A percentile compares a stretch with the other conserved stretches of the same genome.
These are phyloP conservation scores for Globisporangium nagaii DNA, from an alignment of 352 stramenopile species.

Conservation along the genomic window DNA sequence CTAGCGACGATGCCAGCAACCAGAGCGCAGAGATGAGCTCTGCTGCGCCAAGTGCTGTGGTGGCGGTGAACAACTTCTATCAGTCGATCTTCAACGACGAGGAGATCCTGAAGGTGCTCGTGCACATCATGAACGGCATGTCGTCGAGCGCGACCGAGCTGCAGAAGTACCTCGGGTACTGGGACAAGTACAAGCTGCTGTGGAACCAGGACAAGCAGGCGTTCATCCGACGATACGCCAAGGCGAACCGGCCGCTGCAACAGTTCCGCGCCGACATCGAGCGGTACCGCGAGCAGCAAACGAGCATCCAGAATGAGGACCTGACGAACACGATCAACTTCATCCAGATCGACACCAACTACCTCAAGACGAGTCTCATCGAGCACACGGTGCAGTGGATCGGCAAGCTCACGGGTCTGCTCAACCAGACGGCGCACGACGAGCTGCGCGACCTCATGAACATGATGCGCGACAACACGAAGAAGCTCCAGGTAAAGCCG, in stretches of 20 bases:
- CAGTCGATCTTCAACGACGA: constrained; percentile 95
- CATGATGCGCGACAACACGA: constrained; percentile 87
- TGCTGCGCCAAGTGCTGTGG: neutral
- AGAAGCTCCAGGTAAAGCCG: constrained; percentile 80
- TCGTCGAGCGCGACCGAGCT: constrained; percentile 89
- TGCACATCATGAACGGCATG: constrained; percentile 97
- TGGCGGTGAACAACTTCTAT: constrained; percentile 76
- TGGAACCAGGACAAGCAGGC: constrained; percentile 95
- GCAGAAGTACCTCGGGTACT: constrained; percentile 94
- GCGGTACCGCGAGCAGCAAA: constrained; percentile 88
- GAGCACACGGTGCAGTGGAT: constrained; percentile 93
- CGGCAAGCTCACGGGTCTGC: constrained; percentile 85
- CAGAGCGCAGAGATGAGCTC: neutral
- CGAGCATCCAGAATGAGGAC: constrained; percentile 90
- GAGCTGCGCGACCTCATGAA: constrained; percentile 83
- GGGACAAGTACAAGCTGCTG: constrained; percentile 92
- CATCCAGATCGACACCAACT: constrained; percentile 93
- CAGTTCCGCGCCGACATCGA: constrained; percentile 93
- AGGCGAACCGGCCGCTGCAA: constrained; percentile 89
- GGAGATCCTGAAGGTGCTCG: constrained; percentile 93
- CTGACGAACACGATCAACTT: constrained; percentile 93
- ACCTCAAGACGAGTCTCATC: constrained; percentile 88
- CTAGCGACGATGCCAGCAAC: neutral
- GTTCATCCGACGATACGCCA: constrained; percentile 94
- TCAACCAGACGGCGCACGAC: constrained; percentile 89